phyloP scores from a whole-genome alignment of 176 grass and related monocot genomes.

The Saccharum officinarum region DNA sequence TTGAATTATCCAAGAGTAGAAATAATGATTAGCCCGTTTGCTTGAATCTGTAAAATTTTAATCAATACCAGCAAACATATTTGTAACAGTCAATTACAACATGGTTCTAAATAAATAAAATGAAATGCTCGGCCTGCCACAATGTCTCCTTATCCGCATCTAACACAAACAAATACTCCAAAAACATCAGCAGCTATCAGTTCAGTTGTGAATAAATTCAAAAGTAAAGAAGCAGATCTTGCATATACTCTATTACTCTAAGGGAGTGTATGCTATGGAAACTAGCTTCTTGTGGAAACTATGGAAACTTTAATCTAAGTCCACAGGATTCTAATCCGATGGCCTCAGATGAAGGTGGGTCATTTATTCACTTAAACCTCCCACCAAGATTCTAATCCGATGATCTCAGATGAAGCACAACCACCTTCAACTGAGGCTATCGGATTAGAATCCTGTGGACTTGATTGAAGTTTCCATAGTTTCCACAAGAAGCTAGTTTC shows the following conservation, averaged over 20 bases:
- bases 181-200: background rate
- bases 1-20: background rate
- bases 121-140: background rate
- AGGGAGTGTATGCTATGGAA: too few species aligned
- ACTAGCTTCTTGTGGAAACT: too few species aligned
- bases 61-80: background rate
- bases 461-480: too few species aligned
- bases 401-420: too few species aligned
- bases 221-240: background rate
- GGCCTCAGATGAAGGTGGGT: too few species aligned
- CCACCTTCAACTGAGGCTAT: too few species aligned
- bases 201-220: background rate
- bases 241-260: background rate
- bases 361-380: too few species aligned
- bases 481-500: too few species aligned
- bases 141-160: background rate
- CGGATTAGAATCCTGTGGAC: too few species aligned
- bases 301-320: too few species aligned
- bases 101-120: background rate
- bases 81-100: background rate
- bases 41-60: background rate
- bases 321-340: too few species aligned
- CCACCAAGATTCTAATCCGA: too few species aligned
- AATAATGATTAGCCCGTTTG: background rate
- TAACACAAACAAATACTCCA: background rate